Base-by-base conservation (phyloP, 805 yeast genomes). In the Isabelozyma rhagii region DNA sequence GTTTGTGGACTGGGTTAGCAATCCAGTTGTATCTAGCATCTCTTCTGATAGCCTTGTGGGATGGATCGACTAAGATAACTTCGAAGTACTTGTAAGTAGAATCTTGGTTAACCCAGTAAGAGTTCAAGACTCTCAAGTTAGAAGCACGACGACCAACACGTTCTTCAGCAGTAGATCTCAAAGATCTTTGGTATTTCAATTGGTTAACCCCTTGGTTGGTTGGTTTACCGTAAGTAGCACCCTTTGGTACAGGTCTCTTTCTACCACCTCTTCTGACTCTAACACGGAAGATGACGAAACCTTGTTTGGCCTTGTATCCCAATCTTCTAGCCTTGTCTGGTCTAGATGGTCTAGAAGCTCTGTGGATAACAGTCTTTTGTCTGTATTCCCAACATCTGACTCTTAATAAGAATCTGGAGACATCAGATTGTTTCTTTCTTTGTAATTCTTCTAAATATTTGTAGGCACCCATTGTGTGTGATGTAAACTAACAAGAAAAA, bases 321-420 rank as follows among this genome's bases (percentile, higher is more conserved):
- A 94, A 87, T 81, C 96, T 90, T 87, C 99, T 93, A 72, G 99
- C 99, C 94, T 94, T 94, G 82, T 94, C 99, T 79, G 99, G 99
- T 82, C 98, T 92, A 66, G 97, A 87, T 71, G 99, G 99, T 79
- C 93, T 90, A 53, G 96, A 68, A 66, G 97, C 97, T 80, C 99
- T 88, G 97, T 94, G 98, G 80, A 94, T 87, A 66, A 92, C 98
- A 72, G 83, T 86, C 84, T 87, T 86, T 84, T 94, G 99, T 84
- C 99, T 92, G 96, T 91, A 94, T 82, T 94, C 99, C 99, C 99
- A 94, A 83, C 97, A 94, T 89, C 99, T 90, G 85, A 94, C 97
- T 80, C 99, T 88, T 82, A 88, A 89, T 74, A 94, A 83, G 90
- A 94, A 94, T 82, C 99, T 89, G 83, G 89, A 82, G 71, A 94